Conservation (phyloP, 106 monocot genomes). For the Iris macrosiphon region DNA sequence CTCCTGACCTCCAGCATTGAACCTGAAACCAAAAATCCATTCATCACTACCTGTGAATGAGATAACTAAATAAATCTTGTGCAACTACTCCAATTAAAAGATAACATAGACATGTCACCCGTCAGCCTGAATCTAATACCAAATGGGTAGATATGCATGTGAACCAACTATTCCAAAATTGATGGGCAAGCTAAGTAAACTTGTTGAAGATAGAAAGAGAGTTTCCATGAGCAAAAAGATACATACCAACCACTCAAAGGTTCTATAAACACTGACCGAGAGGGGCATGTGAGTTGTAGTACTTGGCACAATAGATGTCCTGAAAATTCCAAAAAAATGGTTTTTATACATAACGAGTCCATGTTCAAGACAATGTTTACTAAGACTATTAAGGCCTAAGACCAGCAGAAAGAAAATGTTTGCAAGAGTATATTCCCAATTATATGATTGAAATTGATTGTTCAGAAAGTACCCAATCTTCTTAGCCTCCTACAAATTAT, state of each 20-base stretch:
- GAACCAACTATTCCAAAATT: no score
- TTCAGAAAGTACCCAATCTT: no score
- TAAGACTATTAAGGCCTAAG: background rate
- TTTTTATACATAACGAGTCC: background rate
- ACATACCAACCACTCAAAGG: constrained; percentile 56
- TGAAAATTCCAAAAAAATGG: constrained; percentile 11
- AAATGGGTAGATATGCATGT: no score
- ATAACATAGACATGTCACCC: background rate
- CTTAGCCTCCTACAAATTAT: no score
- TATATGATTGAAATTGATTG: no score
- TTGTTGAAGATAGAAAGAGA: background rate
- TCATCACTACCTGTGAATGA: background rate
- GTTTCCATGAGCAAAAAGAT: background rate
- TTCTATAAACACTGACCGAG: constrained; percentile 52
- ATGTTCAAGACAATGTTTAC: background rate
- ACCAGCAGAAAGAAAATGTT: background rate
- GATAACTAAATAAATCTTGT: background rate
- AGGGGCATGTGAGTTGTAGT: constrained; percentile 33
- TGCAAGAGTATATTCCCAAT: background rate
- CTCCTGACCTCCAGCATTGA: constrained; percentile 50
- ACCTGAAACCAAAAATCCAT: constrained; percentile 20
- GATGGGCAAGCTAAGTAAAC: background rate
- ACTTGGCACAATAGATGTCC: constrained; percentile 35
- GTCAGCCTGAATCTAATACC: no score
- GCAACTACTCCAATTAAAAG: background rate